Conservation (phyloP, 805 yeast species). For the Saccharomycopsis amapae region DNA sequence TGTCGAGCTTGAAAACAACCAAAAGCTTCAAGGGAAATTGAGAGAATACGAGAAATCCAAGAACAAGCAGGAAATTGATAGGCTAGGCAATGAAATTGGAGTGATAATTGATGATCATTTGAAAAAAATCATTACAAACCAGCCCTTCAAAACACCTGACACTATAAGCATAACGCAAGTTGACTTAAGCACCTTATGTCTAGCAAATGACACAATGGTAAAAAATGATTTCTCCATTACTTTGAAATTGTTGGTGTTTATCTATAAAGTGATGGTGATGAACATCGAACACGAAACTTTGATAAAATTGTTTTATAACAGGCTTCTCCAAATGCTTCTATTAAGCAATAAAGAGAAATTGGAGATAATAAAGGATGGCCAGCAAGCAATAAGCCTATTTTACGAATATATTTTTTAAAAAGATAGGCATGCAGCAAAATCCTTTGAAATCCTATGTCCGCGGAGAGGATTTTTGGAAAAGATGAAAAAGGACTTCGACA, state of each 20-base stretch:
- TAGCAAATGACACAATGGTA: not conserved
- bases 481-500: not conserved
- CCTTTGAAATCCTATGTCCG: not conserved
- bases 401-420: not conserved
- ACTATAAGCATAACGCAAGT: not conserved
- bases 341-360: not conserved
- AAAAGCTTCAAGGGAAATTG: not conserved
- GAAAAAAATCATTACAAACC: not conserved
- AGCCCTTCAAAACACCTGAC: not conserved
- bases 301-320: too few species aligned
- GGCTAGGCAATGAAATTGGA: too few species aligned
- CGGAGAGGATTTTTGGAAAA: not conserved
- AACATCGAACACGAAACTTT: not conserved
- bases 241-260: not conserved
- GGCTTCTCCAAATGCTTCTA: not conserved
- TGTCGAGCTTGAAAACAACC: not conserved
- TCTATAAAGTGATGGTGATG: too few species aligned
- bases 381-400: not conserved
- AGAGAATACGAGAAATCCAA: not conserved
- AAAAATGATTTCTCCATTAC: not conserved
- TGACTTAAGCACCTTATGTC: not conserved
- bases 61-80: not conserved
- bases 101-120: not conserved
- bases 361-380: constrained; percentile 11
- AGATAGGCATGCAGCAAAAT: not conserved